Conservation (phyloP, 352 stramenopile species). For the Phytopythium montanum region DNA sequence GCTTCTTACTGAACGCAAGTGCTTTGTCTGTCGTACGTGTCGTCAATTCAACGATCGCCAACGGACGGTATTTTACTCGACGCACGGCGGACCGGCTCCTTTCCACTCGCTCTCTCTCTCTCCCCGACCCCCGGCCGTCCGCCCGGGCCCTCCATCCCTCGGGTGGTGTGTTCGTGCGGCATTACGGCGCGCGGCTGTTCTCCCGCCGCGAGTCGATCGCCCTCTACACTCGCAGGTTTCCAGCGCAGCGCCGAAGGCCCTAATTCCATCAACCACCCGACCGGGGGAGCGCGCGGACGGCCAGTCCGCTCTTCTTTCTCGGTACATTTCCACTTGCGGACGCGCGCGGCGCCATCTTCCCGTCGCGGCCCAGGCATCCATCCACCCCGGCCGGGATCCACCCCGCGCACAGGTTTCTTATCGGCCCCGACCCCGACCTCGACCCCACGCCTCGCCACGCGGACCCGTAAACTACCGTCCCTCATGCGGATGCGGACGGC, state of each 20-base stretch:
- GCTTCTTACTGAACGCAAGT: no score
- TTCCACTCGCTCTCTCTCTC: constrained; percentile 1
- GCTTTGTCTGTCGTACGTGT: not conserved
- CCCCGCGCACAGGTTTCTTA: not conserved
- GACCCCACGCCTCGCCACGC: not conserved
- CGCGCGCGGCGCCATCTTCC: not conserved
- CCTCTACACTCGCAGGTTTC: constrained; percentile 10
- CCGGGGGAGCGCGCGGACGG: not conserved
- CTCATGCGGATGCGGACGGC: constrained; percentile 10
- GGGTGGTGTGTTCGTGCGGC: not conserved
- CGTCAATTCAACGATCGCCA: not conserved
- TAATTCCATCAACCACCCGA: constrained; percentile 1
- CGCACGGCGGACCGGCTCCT: not conserved
- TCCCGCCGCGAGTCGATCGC: not conserved
- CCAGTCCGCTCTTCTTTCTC: constrained; percentile 1
- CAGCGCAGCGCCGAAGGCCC: not conserved
- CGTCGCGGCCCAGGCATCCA: no score
- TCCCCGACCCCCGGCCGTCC: not conserved
- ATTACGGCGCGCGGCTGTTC: constrained; percentile 3
- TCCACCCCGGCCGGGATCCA: no score
- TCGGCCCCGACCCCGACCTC: not conserved
- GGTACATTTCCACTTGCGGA: constrained; percentile 7
- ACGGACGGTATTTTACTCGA: constrained; percentile 2
- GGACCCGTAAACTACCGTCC: not conserved
- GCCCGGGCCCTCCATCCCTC: no score